Base-by-base conservation (phyloP, 768 basidiomycete species). In the Ramaria sp. region DNA sequence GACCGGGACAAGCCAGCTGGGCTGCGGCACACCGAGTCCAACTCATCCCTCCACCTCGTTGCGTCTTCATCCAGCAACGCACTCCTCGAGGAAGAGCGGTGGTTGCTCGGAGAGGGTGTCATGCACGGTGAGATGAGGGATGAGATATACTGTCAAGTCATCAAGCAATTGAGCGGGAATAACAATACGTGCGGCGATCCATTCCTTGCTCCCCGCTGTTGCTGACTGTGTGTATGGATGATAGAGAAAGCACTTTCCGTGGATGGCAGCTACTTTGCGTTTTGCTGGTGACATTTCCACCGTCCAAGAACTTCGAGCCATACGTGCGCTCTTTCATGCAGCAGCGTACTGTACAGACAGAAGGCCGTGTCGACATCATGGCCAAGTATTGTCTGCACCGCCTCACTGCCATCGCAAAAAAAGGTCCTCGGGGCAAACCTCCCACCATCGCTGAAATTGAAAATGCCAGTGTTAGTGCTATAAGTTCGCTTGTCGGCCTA, bases 201-300 rank as follows among this genome's bases (percentile, higher is more conserved):
- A 31, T 53, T 19, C 42, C 30, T 19, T 20, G 30, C 17, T 48
- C 22, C 22, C 37, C 31, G 11, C 22, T 20, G 7, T 9, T 31
- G n/a, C 48, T 49, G 48, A 30, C 11, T 33, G 15, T 58, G 13
- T 46, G 20, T 50, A 31, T 37, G 34, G 7, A 11, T 60, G 50
- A 17, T 62, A 92, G 90, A 19, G 88, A 92, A 65, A 87, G 90
- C 65, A 67, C 82, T 33, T 91, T 96, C 73, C 86, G 85, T 65
- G 94, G 93, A 24, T 96, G 92, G 88, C 94, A 96, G 65, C 73
- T 96, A 49, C 72, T 95, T 45, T 95, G 91, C 66, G 91, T 97
- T 2, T 74, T 93, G 27, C 75, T 93, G n/a, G 81, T 89, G 54
- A 88, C 91, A 2, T 97, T 97, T 68, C 89, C 90, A 4, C 93